Evolutionary conservation across 2,329 filamentous ascomycete species (phyloP).

Genomic region (Penicillium sp.): DNA sequence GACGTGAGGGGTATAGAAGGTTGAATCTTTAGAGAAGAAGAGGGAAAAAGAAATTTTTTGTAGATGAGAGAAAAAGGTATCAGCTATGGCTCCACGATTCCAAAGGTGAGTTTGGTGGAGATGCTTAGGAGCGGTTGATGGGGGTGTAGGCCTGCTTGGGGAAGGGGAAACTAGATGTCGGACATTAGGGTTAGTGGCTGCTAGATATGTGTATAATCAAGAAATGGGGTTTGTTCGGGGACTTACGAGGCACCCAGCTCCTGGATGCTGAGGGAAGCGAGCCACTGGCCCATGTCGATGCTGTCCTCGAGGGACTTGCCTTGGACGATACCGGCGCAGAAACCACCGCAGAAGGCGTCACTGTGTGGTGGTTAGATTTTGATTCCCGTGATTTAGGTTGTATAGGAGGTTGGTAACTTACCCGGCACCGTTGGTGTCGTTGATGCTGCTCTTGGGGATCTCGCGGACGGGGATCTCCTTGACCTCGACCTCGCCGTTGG

Average conservation of each 20-base stretch:
- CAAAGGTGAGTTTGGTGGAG: too few species aligned
- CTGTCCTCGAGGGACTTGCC: constrained; percentile 68
- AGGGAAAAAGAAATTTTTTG: too few species aligned
- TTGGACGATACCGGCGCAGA: constrained; percentile 79
- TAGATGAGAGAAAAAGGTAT: too few species aligned
- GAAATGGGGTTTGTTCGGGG: too few species aligned
- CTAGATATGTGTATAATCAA: too few species aligned
- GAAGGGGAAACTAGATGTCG: constrained; percentile 69
- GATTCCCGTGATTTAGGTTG: too few species aligned
- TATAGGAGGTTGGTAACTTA: constrained; percentile 31
- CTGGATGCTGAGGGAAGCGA: constrained; percentile 85
- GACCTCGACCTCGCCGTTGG: constrained; percentile 58
- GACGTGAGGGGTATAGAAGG: too few species aligned
- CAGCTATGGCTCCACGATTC: too few species aligned
- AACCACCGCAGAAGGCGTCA: constrained; percentile 91
- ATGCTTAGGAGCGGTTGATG: constrained; percentile 24
- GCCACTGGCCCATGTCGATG: constrained; percentile 92
- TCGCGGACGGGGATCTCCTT: constrained; percentile 72
- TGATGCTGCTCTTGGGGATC: constrained; percentile 69
- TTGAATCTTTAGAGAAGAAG: too few species aligned
- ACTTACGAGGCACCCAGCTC: constrained; percentile 93
- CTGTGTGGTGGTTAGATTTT: constrained; percentile 34
- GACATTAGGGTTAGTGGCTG: constrained; percentile 10
- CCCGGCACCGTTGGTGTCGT: constrained; percentile 91
- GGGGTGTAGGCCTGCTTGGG: constrained; percentile 68